Conservation (phyloP, 768 basidiomycete genomes). For the Termitomyces sp. region DNA sequence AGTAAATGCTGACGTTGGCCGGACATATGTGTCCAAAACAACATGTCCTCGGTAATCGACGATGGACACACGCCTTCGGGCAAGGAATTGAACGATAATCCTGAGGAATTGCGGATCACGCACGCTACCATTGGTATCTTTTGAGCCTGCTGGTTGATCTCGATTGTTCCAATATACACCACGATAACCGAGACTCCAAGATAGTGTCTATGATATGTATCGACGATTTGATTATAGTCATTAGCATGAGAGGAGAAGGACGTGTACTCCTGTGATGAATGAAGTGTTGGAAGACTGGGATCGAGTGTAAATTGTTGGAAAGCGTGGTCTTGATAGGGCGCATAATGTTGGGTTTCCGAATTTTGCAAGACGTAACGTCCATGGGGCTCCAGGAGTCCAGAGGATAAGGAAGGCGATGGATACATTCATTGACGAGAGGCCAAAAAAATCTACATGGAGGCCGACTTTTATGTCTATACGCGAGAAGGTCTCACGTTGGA, state of each 20-base stretch:
- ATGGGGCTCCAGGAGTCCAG: slow-evolving; percentile 1
- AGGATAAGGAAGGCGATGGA: slow-evolving; percentile 7
- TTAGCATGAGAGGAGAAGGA: too few species aligned
- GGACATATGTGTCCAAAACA: slow-evolving; percentile 46
- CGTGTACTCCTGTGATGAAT: slow-evolving; percentile 9
- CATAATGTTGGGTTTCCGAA: not conserved
- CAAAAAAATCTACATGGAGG: not conserved
- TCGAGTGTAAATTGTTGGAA: not conserved
- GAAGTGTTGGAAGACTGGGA: not conserved
- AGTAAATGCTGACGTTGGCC: slow-evolving; percentile 38
- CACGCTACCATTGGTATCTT: slow-evolving; percentile 49
- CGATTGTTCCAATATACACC: slow-evolving; percentile 34
- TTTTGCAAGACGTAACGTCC: not conserved
- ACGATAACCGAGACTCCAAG: slow-evolving; percentile 40
- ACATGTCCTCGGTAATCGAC: slow-evolving; percentile 41
- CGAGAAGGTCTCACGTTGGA: slow-evolving; percentile 7
- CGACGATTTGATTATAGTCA: not conserved
- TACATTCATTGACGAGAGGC: slow-evolving; percentile 15
- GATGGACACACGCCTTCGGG: slow-evolving; percentile 42
- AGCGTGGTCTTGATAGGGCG: not conserved
- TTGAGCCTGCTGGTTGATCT: slow-evolving; percentile 17
- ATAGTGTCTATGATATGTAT: slow-evolving; percentile 25
- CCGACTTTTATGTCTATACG: slow-evolving; percentile 8
- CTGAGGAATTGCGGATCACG: slow-evolving; percentile 14
- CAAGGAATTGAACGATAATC: too few species aligned